These are phyloP conservation scores for Raddia distichophylla DNA, from an alignment of 176 grass and related monocot species.

Conservation along the genomic window DNA sequence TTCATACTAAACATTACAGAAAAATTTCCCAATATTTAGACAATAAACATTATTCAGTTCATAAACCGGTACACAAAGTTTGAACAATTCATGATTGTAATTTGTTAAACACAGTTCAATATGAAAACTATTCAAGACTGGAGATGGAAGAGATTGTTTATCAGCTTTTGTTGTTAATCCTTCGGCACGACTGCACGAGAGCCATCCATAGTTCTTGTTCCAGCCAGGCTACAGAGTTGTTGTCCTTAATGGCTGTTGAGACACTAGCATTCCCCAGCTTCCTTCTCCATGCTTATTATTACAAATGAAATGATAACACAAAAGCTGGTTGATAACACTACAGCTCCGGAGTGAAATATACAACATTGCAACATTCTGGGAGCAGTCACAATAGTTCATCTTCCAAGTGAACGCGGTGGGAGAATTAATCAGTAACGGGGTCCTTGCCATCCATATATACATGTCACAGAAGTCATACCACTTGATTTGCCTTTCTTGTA, in stretches of 20 bases:
- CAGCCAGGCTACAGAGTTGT: neutral
- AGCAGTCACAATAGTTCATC: conserved; percentile 16
- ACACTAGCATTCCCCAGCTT: conserved; percentile 31
- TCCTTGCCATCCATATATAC: conserved; percentile 43
- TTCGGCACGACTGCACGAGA: neutral
- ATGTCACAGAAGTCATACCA: conserved; percentile 28
- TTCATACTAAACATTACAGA: neutral
- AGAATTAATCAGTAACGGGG: conserved; percentile 13
- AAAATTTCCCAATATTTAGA: too few relatives aligned
- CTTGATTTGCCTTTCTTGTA: conserved; percentile 4
- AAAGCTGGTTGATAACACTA: conserved; percentile 29
- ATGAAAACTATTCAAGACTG: conserved; percentile 6
- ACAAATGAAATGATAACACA: neutral
- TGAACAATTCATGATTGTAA: neutral
- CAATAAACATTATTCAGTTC: neutral
- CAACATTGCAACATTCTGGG: conserved; percentile 13
- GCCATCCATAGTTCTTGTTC: neutral
- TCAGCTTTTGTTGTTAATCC: too few relatives aligned
- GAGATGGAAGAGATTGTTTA: neutral
- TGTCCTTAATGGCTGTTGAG: conserved; percentile 7
- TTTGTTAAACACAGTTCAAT: neutral
- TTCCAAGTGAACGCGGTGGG: conserved; percentile 6
- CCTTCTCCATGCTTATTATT: conserved; percentile 36
- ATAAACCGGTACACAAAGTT: neutral
- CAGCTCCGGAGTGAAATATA: conserved; percentile 35